These are phyloP conservation scores for Lachancea fermentati DNA, from an alignment of 805 yeast genomes.

Conservation along the genomic window DNA sequence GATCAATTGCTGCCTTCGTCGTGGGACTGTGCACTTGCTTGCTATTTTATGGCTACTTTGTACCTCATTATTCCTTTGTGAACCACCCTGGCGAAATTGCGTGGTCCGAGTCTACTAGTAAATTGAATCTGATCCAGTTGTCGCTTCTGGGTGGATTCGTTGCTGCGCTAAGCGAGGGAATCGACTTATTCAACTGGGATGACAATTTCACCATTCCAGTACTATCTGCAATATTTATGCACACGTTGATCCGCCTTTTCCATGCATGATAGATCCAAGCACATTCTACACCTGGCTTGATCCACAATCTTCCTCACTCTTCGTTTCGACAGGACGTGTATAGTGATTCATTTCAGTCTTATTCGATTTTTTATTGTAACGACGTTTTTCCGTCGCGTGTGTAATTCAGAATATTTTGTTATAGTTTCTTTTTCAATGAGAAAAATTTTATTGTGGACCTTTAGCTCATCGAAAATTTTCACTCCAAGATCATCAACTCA, in stretches of 20 bases:
- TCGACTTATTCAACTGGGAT: constrained; percentile 71
- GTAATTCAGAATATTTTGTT: too few relatives aligned
- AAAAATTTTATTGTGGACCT: constrained; percentile 10
- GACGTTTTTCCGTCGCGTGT: too few relatives aligned
- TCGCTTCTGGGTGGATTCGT: constrained; percentile 68
- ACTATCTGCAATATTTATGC: constrained; percentile 63
- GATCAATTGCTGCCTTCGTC: constrained; percentile 78
- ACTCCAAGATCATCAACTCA: constrained; percentile 1
- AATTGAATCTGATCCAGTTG: constrained; percentile 45
- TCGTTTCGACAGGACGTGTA: background rate
- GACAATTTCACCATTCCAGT: constrained; percentile 95
- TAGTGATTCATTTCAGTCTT: too few relatives aligned
- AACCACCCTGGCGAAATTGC: constrained; percentile 52
- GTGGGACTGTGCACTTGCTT: constrained; percentile 66
- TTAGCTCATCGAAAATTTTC: constrained; percentile 27
- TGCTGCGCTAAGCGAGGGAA: constrained; percentile 83
- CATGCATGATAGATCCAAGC: constrained; percentile 13
- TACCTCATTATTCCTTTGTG: constrained; percentile 55
- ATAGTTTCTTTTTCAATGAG: constrained; percentile 4
- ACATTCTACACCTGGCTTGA: background rate
- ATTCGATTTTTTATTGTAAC: too few relatives aligned
- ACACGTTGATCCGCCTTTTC: constrained; percentile 39
- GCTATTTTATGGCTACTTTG: constrained; percentile 63
- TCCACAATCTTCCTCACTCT: background rate
- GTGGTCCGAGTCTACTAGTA: constrained; percentile 62